These are phyloP conservation scores for Asterella californica DNA, from an alignment of 225 moss, liverwort and hornwort genomes.

Conservation along the genomic window DNA sequence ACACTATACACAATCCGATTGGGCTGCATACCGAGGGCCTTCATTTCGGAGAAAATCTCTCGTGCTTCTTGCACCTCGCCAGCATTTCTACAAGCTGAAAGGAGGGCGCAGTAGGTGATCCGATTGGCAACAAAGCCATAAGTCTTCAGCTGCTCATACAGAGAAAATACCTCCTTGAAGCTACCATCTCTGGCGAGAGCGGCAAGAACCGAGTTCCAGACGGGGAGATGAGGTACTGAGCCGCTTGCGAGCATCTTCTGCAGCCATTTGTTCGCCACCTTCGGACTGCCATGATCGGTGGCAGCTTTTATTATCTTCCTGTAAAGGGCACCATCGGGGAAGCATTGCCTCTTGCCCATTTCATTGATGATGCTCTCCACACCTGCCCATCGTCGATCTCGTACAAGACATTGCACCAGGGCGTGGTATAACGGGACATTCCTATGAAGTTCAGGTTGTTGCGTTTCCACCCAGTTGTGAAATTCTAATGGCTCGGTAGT, in stretches of 20 bases:
- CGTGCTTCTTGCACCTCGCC: slow-evolving; percentile 46
- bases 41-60: slow-evolving; percentile 53
- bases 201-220: slow-evolving; percentile 50
- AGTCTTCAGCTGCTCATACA: slow-evolving; percentile 41
- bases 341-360: slow-evolving; percentile 43
- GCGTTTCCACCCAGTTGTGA: slow-evolving; percentile 1
- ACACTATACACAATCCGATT: slow-evolving; percentile 62
- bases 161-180: slow-evolving; percentile 43
- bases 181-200: slow-evolving; percentile 50
- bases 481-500: slow-evolving; percentile 23
- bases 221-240: slow-evolving; percentile 31
- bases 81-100: slow-evolving; percentile 56
- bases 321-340: slow-evolving; percentile 54
- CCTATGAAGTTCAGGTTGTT: not conserved
- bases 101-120: slow-evolving; percentile 51
- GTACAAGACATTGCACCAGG: slow-evolving; percentile 54
- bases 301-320: slow-evolving; percentile 49
- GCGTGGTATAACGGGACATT: slow-evolving; percentile 46
- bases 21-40: slow-evolving; percentile 34
- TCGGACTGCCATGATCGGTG: slow-evolving; percentile 39
- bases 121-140: slow-evolving; percentile 38
- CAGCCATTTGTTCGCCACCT: slow-evolving; percentile 55
- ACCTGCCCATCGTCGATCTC: slow-evolving; percentile 61
- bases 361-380: slow-evolving; percentile 56
- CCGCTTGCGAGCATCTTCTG: slow-evolving; percentile 43